Conservation (phyloP, 768 basidiomycete species). For the Coprinopsis marcescibilis region DNA sequence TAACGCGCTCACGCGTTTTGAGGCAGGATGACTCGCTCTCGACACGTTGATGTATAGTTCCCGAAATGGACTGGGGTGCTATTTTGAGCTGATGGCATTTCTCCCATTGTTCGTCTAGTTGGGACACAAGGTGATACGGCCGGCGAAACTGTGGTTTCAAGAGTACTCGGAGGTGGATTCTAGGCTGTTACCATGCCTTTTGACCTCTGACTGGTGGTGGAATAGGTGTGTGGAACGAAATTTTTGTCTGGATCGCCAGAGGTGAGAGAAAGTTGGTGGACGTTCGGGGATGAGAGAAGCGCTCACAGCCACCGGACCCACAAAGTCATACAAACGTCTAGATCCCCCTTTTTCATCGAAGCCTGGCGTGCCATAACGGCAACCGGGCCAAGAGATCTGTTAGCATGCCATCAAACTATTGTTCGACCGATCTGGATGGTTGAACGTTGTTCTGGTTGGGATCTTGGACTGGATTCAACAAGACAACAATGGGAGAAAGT, state of each 20-base stretch:
- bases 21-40: too few species aligned
- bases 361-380: conserved; percentile 3
- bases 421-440: conserved; percentile 14
- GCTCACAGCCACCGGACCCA: conserved; percentile 22
- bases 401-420: conserved; percentile 14
- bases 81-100: neutral
- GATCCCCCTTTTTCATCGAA: neutral
- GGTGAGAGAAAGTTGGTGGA: too few species aligned
- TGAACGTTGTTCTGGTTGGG: conserved; percentile 5
- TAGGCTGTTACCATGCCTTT: too few species aligned
- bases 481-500: neutral
- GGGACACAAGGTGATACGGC: neutral
- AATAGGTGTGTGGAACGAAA: too few species aligned
- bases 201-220: too few species aligned
- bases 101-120: conserved; percentile 11
- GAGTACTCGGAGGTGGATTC: neutral
- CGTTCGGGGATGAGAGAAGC: too few species aligned
- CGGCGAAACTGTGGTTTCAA: neutral
- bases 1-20: too few species aligned
- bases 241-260: too few species aligned
- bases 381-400: conserved; percentile 8
- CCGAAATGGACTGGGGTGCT: too few species aligned
- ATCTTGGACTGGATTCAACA: neutral
- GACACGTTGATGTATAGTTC: too few species aligned
- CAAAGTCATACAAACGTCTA: conserved; percentile 17